These are phyloP conservation scores for Globisporangium spinosum DNA, from an alignment of 352 stramenopile species.

Conservation along the genomic window DNA sequence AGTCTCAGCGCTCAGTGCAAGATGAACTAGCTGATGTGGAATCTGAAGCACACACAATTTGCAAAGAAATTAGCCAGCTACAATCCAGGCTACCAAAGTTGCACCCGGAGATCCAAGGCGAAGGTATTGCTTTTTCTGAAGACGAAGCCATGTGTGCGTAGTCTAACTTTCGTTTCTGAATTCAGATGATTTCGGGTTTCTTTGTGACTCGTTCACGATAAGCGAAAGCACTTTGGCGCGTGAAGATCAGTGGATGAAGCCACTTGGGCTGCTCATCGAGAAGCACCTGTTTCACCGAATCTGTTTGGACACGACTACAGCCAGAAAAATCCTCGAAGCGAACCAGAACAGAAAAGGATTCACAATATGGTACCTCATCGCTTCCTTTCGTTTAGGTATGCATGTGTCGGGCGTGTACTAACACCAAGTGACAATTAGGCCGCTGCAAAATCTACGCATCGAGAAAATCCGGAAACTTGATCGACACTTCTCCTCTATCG, in stretches of 20 bases:
- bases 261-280: not conserved
- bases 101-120: not conserved
- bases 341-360: slow-evolving; percentile 1
- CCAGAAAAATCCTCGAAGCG: not conserved
- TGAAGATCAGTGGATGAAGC: not conserved
- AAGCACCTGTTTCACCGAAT: not conserved
- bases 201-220: not conserved
- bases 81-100: not conserved
- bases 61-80: not conserved
- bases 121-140: not conserved
- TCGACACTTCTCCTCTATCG: not conserved
- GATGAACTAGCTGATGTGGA: not conserved
- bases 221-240: not conserved
- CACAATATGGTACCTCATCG: not conserved
- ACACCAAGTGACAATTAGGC: not conserved
- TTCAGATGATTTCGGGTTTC: not conserved
- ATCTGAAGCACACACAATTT: not conserved
- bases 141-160: not conserved
- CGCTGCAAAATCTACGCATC: not conserved
- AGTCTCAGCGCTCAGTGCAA: not conserved
- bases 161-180: not conserved
- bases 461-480: not conserved
- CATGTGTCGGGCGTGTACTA: not conserved
- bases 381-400: not conserved
- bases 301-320: not conserved